phyloP scores from a whole-genome alignment of 805 yeast species.

The Candida sphagnicola region DNA sequence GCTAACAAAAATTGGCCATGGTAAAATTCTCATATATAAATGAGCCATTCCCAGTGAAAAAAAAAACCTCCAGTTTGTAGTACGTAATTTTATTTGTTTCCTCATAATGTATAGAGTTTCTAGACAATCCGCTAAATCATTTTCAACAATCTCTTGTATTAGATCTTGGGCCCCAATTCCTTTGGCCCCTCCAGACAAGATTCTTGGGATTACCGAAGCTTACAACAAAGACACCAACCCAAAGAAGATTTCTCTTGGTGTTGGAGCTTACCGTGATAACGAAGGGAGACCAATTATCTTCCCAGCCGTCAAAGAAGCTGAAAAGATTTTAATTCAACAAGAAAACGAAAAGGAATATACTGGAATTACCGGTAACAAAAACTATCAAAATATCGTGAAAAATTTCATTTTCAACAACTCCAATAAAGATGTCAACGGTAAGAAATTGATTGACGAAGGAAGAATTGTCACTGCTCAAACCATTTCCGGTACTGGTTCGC shows the following conservation, averaged over 20 bases:
- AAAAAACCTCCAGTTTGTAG: too few species aligned
- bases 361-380: conserved; percentile 76
- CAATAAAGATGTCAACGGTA: conserved; percentile 49
- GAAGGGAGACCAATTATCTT: conserved; percentile 85
- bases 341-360: conserved; percentile 78
- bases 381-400: conserved; percentile 63
- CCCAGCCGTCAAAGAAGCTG: conserved; percentile 71
- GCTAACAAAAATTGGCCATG: background rate
- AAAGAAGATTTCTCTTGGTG: conserved; percentile 63
- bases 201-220: conserved; percentile 73
- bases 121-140: conserved; percentile 9
- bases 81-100: too few species aligned
- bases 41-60: too few species aligned
- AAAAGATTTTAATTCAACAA: conserved; percentile 42
- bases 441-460: conserved; percentile 50
- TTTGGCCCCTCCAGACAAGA: conserved; percentile 78
- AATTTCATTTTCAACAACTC: conserved; percentile 66
- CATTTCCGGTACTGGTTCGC: conserved; percentile 92
- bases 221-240: conserved; percentile 63
- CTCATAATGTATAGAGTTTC: background rate
- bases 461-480: conserved; percentile 85
- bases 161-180: conserved; percentile 35
- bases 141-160: conserved; percentile 6
- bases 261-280: conserved; percentile 92
- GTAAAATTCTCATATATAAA: too few species aligned